Evolutionary conservation across 139 green algal genomes (phyloP), one percentile per base, ranked within the genome.

Genomic region (Chlamydomonas schloesseri): DNA sequence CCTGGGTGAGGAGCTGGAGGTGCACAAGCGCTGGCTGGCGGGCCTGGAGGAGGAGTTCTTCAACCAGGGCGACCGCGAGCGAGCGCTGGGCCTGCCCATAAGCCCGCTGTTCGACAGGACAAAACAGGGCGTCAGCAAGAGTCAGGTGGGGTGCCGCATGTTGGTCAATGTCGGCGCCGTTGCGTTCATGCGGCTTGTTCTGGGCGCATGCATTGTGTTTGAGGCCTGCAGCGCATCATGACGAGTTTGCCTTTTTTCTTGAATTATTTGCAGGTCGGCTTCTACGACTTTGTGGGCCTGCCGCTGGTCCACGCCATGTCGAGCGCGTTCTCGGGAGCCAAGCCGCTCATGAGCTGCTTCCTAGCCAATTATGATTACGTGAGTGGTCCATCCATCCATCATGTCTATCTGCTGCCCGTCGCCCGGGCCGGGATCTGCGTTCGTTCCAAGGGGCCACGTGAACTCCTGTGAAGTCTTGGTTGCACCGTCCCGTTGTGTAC

Each of bases 61-160:
- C 42, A 50, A 50, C 42, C 42, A 50, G 42, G 42, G 42, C 5
- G 42, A 50, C 87, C 60, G 36, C 0, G 90, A 93, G 85, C 70
- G 71, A 60, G 46, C 71, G 29, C 24, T 69, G 53, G 69, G 75
- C 31, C 70, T 92, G 84, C 71, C 85, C 14, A 72, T 93, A 28
- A 91, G 82, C 28, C 89, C 90, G 36, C 83, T 95, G 13, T 93
- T 93, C 81, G 89, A 95, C 83, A 77, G 90, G 3, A n/a, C 37
- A 55, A 92, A 95, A 58, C 50, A 70, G 11, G 92, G 92, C 72
- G 78, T 93, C 77, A 92, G 87, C 72, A 93, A 92, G 73, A 89
- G 68, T 76, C 92, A 95, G 88, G 76, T 72, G 76, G 15, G 76
- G n/a, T 11, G 55, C n/a, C n/a, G n/a, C n/a, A n/a, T n/a, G n/a